Base-by-base conservation (phyloP, 805 yeast species). In the Candida nanaspora region DNA sequence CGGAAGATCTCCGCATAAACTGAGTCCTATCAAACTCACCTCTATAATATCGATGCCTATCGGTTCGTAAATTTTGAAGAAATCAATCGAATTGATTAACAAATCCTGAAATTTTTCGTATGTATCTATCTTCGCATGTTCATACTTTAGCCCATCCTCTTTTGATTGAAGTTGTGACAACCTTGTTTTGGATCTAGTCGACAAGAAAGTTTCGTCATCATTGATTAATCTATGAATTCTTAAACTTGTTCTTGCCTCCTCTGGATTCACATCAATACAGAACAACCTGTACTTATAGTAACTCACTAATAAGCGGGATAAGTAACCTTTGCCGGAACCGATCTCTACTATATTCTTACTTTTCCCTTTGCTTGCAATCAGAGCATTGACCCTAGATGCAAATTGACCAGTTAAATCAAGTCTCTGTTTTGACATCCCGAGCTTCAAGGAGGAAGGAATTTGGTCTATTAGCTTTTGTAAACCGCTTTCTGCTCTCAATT, bases 251-350 rank as follows among this genome's bases (percentile, higher is more conserved):
- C 41, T 43, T 9, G 48, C 33, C 19, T 60, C 40, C 10, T 49
- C 52, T 2, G 26, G 22, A 25, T 50, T 51, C 28, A 39, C 32
- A 37, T 59, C 64, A 2, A 54, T 50, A 35, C 61, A 55, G 15
- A 52, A 47, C 5, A 50, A 42, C 11, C 36, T 42, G 9, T 42
- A 32, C 1, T 45, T 21, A 38, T 42, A 50, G 13, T 45, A 36
- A 35, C 49, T 49, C 1, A 48, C 41, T 10, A 59, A 35, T 4
- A 59, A 38, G 14, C 63, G 42, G 3, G 56, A 48, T 19, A 59
- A 34, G 33, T 56, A 54, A 7, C 63, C 63, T 35, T 57, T 59
- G 4, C 64, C 64, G 1, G 62, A 53, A 8, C 58, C 64, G 16
- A 59, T 42, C 33, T 59, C 64, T 11, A 57, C 11, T 16, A 33